phyloP scores from a whole-genome alignment of 495 filamentous ascomycete genomes.

The Aspergillus indologenus region DNA sequence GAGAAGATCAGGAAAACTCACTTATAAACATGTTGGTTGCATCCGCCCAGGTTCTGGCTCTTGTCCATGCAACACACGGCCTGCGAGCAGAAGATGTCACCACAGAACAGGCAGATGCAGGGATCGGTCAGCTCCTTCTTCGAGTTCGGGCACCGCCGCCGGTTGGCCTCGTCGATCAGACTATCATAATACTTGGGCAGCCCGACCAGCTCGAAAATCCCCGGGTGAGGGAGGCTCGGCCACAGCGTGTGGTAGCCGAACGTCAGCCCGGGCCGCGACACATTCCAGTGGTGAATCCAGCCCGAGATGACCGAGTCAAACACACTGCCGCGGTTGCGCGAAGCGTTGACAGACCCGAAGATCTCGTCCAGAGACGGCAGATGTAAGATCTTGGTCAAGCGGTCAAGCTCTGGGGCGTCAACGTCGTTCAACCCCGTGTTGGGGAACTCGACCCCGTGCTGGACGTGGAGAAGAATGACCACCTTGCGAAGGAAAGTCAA shows the following conservation, averaged over 20 bases:
- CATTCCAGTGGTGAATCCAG: conserved; percentile 72
- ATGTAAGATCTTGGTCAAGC: conserved; percentile 69
- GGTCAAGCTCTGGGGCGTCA: conserved; percentile 73
- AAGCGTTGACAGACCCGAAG: conserved; percentile 47
- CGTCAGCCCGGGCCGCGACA: conserved; percentile 41
- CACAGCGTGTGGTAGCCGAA: conserved; percentile 41
- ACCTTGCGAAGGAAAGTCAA: conserved; percentile 87
- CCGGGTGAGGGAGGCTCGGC: conserved; percentile 70
- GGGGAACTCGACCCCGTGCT: conserved; percentile 84
- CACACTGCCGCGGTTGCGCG: conserved; percentile 29
- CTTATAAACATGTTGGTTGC: conserved; percentile 84
- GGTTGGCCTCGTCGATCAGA: conserved; percentile 88
- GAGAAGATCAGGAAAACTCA: too few relatives aligned
- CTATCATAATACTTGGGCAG: conserved; percentile 87
- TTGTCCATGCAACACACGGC: conserved; percentile 81
- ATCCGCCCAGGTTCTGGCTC: conserved; percentile 64
- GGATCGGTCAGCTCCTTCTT: conserved; percentile 89
- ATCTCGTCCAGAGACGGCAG: conserved; percentile 80
- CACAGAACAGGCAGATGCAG: conserved; percentile 89
- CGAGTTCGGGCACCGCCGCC: conserved; percentile 78
- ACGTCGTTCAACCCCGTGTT: conserved; percentile 62
- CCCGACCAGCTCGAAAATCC: conserved; percentile 90
- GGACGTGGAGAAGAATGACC: conserved; percentile 78
- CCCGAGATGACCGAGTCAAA: conserved; percentile 60
- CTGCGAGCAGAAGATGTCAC: conserved; percentile 92